These are phyloP conservation scores for Solanum bulbocastanum DNA, from an alignment of 257 asterid species.

Conservation along the genomic window DNA sequence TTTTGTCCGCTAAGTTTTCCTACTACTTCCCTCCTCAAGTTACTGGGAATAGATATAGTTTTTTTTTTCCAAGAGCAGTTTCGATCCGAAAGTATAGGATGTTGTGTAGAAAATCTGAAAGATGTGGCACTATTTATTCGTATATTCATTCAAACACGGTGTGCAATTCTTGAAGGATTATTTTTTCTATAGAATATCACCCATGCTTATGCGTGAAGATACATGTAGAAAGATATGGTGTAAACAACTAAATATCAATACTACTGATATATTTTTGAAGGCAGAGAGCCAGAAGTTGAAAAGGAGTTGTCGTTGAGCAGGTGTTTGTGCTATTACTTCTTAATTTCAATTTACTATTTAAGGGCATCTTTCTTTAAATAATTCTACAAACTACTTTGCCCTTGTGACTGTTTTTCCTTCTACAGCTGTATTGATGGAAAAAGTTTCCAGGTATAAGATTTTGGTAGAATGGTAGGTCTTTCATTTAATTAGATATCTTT, in stretches of 20 bases:
- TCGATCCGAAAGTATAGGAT: not conserved
- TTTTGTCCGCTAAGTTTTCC: not conserved
- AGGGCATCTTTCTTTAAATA: not conserved
- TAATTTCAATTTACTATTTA: not conserved
- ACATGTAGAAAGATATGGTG: not conserved
- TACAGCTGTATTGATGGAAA: not conserved
- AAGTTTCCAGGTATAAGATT: not conserved
- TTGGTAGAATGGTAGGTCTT: not conserved
- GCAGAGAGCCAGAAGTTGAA: not conserved
- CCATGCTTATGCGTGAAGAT: not conserved
- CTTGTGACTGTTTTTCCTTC: not conserved
- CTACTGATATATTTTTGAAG: not conserved
- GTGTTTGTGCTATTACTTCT: not conserved
- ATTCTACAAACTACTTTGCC: not conserved
- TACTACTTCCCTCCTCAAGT: not conserved
- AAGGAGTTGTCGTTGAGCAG: not conserved
- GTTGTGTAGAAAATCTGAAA: not conserved
- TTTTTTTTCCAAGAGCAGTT: not conserved
- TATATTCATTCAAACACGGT: not conserved
- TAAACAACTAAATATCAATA: not conserved
- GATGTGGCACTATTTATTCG: not conserved
- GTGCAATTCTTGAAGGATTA: not conserved
- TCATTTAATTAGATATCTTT: not conserved
- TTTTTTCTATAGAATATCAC: not conserved
- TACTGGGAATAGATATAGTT: not conserved